These are phyloP conservation scores for Hysterium pulicare DNA, from an alignment of 2,329 filamentous ascomycete genomes.

Conservation along the genomic window DNA sequence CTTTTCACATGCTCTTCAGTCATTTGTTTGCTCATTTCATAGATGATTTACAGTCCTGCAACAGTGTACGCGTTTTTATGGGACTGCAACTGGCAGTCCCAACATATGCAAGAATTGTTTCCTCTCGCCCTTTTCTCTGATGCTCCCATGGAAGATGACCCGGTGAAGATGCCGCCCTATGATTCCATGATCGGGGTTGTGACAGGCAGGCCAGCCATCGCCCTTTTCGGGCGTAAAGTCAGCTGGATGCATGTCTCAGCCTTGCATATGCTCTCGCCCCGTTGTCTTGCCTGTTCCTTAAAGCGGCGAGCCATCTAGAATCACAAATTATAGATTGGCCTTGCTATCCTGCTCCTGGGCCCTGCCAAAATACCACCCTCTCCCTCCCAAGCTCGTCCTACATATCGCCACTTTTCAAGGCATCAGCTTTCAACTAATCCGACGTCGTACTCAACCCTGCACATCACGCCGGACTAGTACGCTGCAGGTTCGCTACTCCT, in stretches of 20 bases:
- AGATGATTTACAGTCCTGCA: no score
- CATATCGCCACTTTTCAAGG: slow-evolving; percentile 5
- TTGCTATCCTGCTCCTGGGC: background rate
- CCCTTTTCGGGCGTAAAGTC: background rate
- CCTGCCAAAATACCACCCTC: background rate
- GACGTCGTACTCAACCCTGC: background rate
- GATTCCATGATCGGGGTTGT: no score
- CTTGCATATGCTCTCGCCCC: slow-evolving; percentile 7
- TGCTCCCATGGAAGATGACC: no score
- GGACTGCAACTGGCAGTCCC: no score
- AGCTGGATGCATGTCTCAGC: slow-evolving; percentile 3
- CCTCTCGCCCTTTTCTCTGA: no score
- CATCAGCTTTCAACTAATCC: background rate
- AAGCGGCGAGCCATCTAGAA: slow-evolving; percentile 5
- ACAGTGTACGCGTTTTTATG: no score
- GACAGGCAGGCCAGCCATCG: no score
- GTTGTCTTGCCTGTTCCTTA: slow-evolving; percentile 3
- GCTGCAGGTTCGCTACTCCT: slow-evolving; percentile 4
- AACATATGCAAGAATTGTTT: no score
- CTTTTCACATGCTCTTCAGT: no score
- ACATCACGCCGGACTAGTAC: background rate
- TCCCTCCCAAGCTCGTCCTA: background rate
- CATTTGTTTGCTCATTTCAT: no score
- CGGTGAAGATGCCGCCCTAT: no score
- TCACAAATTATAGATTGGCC: slow-evolving; percentile 1